A percentile compares a stretch with the other conserved stretches of the same genome.
Evolutionary conservation across 2,329 filamentous ascomycete genomes (phyloP).

Genomic region (Colletotrichum cordylinicola): DNA sequence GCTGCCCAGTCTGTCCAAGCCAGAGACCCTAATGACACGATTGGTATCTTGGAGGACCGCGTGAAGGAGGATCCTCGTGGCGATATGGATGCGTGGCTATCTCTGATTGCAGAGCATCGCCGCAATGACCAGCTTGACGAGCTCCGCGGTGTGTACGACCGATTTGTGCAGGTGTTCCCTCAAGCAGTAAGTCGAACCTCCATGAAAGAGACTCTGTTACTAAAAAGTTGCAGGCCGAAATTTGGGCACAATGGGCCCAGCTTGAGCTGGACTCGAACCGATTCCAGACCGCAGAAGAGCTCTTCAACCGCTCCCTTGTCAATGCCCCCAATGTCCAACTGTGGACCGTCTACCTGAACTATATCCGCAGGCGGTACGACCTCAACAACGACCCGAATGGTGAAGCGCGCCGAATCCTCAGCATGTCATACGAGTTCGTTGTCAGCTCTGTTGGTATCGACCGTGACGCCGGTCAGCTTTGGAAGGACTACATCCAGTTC

Average conservation of each 20-base stretch:
- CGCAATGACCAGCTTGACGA: constrained; percentile 83
- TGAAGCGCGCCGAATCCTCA: constrained; percentile 78
- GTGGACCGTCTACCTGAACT: constrained; percentile 94
- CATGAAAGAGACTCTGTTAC: constrained; percentile 18
- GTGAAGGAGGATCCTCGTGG: constrained; percentile 92
- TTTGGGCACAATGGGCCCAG: constrained; percentile 88
- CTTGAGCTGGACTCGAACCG: constrained; percentile 91
- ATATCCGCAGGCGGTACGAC: constrained; percentile 90
- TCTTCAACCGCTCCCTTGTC: constrained; percentile 83
- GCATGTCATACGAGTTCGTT: constrained; percentile 90
- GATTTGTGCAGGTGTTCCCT: constrained; percentile 88
- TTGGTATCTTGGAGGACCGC: constrained; percentile 86
- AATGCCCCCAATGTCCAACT: constrained; percentile 83
- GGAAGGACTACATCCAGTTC: constrained; percentile 95
- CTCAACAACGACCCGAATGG: constrained; percentile 78
- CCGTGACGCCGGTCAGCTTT: constrained; percentile 86
- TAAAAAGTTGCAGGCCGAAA: constrained; percentile 72
- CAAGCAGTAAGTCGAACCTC: constrained; percentile 74
- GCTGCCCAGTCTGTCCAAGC: constrained; percentile 21
- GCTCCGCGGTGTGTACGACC: constrained; percentile 79
- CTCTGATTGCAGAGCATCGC: constrained; percentile 84
- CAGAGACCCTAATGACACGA: constrained; percentile 68
- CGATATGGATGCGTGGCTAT: constrained; percentile 90
- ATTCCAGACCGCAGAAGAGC: constrained; percentile 77
- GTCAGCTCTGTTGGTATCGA: constrained; percentile 90